Evolutionary conservation across 129 eudicot genomes (phyloP).

Genomic region (Oenanthe sinensis): DNA sequence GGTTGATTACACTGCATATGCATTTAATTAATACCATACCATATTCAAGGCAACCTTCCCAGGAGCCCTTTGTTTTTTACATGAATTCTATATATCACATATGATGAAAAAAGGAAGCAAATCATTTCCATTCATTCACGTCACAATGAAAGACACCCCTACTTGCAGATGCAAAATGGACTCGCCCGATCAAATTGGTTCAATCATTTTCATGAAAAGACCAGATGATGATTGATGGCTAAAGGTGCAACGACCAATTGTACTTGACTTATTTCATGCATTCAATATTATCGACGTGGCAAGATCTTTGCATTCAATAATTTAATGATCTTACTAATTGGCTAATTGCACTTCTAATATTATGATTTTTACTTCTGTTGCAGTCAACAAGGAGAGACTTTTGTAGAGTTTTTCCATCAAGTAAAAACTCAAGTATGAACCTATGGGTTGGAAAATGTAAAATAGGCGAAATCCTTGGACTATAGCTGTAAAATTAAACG

Average conservation of each 20-base stretch:
- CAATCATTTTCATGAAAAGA: slow-evolving; percentile 30
- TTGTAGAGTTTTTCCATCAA: slow-evolving; percentile 58
- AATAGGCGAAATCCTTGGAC: slow-evolving; percentile 41
- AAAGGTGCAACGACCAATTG: slow-evolving; percentile 28
- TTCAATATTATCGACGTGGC: neutral
- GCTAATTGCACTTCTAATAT: neutral
- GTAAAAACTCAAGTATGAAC: slow-evolving; percentile 37
- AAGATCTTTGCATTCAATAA: neutral
- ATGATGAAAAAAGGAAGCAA: slow-evolving; percentile 33
- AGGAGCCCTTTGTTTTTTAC: slow-evolving; percentile 52
- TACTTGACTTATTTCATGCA: neutral
- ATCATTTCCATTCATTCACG: slow-evolving; percentile 44
- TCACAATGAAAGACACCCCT: slow-evolving; percentile 40
- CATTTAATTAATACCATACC: slow-evolving; percentile 81
- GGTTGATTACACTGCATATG: slow-evolving; percentile 67
- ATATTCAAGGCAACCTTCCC: slow-evolving; percentile 49
- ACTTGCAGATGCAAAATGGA: slow-evolving; percentile 46
- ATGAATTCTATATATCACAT: slow-evolving; percentile 35
- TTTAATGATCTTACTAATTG: too few relatives aligned
- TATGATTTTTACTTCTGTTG: neutral
- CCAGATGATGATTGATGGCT: slow-evolving; percentile 36
- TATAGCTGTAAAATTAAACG: neutral
- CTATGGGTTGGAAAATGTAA: slow-evolving; percentile 62
- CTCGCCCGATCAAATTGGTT: slow-evolving; percentile 47
- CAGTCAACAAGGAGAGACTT: slow-evolving; percentile 91